Base-by-base conservation (phyloP, 1,284 basidiomycete genomes). In the Cryptococcus neoformans region DNA sequence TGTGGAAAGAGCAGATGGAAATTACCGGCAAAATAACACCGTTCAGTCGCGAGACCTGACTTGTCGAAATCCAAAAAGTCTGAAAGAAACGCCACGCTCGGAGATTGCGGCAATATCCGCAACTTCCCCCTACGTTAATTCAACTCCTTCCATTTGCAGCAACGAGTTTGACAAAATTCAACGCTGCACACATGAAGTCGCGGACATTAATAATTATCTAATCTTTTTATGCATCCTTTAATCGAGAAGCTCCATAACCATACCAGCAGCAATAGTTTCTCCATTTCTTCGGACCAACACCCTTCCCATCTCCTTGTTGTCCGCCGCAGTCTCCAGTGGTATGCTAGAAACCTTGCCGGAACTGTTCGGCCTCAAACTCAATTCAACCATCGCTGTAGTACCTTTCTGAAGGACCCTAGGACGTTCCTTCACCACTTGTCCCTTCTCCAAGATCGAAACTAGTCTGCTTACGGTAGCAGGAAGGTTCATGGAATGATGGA, bases 291-390 rank as follows among this genome's bases (percentile, higher is more conserved):
- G 81, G 59, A 99, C 81, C 53, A 99, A 75, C 48, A 99, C 84
- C 44, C 95, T 81, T 0, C 94, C 94, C 95, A 99, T 96, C 63
- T 96, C 92, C 78, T 98, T 98, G 79, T 93, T 98, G n/a, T 81
- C 80, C 3, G 85, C 78, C 61, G 95, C 95, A 1, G 89, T 84
- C 73, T 99, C 95, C 16, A 96, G 73, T 2, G 93, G 90, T 36
- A 96, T 87, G 2, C 85, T 82, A 8, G 85, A 81, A 1, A 78
- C 70, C 4, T 83, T 51, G 11, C 64, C 82, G 1, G 82, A 82
- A 45, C 83, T 79, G 3, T 64, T 53, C 0, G 76, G 56, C 17
- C 92, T 84, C 21, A 96, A 71, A 2, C 84, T 83, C 51, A 99
- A 85, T 67, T 90, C 86, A 0, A 98, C 87, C 63, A 90, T 86